Evolutionary conservation across 2,329 filamentous ascomycete species (phyloP), one percentile per base, ranked within the genome.

Genomic region (Monosporascus sp.): DNA sequence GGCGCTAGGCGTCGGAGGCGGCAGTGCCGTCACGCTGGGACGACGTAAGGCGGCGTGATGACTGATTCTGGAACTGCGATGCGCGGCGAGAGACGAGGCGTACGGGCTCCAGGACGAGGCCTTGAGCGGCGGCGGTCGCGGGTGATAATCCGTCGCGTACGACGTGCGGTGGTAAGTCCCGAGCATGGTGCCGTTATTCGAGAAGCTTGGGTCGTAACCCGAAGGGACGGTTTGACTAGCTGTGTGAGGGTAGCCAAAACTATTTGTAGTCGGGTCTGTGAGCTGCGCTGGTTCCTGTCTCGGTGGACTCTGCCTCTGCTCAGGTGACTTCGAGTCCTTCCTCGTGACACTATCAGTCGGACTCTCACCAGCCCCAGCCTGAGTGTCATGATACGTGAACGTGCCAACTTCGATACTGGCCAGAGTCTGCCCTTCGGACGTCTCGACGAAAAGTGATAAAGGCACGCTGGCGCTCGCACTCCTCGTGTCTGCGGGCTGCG

Each of bases 201-300:
- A 55, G 45, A 65, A 66, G 39, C 59, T 59, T 47, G 63, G 55
- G 52, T 74, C 70, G 48, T 74, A 67, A 51, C 69, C 66, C 49
- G 70, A 61, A 56, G 74, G 65, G 50, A 69, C 65, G 62, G 74
- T 57, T 74, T 79, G 67, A 68, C 76, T 69, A 74, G 76, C 67
- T 76, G 75, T 76, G 57, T 79, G 76, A 60, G 74, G 78, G 63
- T 82, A 85, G 47, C 74, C 73, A 60, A 82, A 82, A 45, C 76
- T 77, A 68, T 80, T 78, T 71, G 79, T 68, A 80, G 72, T 54
- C 72, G 77, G 50, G 61, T 77, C 59, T 54, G 65, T 63, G 41
- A 63, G 53, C 55, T 66, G 54, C 59, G 59, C 34, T 63, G 67
- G 53, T 63, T 68, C 58, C 51, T 62, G 57, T 54, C 59, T 71